Percentiles rank a stretch among this genome's conserved stretches.
Conservation (phyloP, 2,329 filamentous ascomycete genomes). For the Lojkania enalia region DNA sequence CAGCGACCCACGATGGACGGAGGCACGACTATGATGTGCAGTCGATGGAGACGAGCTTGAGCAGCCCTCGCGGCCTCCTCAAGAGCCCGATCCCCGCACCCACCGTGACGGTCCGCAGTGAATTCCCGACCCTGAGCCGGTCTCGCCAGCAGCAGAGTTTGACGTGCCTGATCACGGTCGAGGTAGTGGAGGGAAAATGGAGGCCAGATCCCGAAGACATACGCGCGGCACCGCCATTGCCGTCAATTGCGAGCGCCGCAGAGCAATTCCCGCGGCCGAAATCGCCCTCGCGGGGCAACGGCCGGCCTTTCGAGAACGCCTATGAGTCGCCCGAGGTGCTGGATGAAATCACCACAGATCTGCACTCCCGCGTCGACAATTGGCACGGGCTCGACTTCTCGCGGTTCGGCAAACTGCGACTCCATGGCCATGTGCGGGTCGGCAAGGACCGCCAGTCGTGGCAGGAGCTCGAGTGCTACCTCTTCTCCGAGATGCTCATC, state of each 20-base stretch:
- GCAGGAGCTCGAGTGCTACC: conserved; percentile 96
- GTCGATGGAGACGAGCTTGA: conserved; percentile 86
- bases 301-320: conserved; percentile 52
- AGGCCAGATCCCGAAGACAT: conserved; percentile 81
- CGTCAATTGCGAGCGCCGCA: conserved; percentile 53
- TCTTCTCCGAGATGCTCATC: conserved; percentile 99
- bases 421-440: conserved; percentile 88
- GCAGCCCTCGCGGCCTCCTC: conserved; percentile 68
- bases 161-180: conserved; percentile 90
- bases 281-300: conserved; percentile 58
- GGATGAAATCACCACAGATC: conserved; percentile 81
- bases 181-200: conserved; percentile 93
- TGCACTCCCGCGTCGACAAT: conserved; percentile 89
- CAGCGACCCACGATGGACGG: conserved; percentile 72
- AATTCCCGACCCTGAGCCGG: conserved; percentile 90
- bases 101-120: conserved; percentile 90
- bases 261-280: conserved; percentile 54
- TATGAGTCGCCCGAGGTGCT: conserved; percentile 77
- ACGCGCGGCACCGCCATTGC: conserved; percentile 55
- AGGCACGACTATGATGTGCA: conserved; percentile 95
- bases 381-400: conserved; percentile 96
- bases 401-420: conserved; percentile 86
- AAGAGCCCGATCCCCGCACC: conserved; percentile 90
- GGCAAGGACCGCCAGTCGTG: conserved; percentile 95
- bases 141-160: conserved; percentile 93